These are phyloP conservation scores for Hypoxylon sp. DNA, from an alignment of 2,329 filamentous ascomycete genomes.

Conservation along the genomic window DNA sequence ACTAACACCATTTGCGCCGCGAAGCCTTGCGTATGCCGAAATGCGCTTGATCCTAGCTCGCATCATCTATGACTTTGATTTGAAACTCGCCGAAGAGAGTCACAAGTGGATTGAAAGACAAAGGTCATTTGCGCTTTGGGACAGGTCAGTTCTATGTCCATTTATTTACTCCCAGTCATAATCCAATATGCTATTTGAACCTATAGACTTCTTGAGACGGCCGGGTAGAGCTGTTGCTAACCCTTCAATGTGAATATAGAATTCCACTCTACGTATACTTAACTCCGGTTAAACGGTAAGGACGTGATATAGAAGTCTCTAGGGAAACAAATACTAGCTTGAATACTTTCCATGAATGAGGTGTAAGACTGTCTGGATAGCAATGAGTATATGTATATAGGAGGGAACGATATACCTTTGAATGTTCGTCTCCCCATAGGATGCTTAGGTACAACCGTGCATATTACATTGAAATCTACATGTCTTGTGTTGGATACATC, in stretches of 20 bases:
- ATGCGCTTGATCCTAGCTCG: conserved; percentile 64
- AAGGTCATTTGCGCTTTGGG: conserved; percentile 55
- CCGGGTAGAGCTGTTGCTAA: conserved; percentile 5
- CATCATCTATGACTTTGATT: conserved; percentile 63
- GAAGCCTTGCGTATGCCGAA: conserved; percentile 62
- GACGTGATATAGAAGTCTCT: not conserved
- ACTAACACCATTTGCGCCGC: conserved; percentile 15
- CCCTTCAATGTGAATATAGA: conserved; percentile 9
- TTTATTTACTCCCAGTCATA: not conserved
- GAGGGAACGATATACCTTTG: not conserved
- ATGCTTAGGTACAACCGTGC: not conserved
- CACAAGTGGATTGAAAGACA: conserved; percentile 57
- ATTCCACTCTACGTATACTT: conserved; percentile 47
- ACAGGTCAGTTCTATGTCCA: conserved; percentile 41
- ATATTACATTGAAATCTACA: not conserved
- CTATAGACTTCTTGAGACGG: no score
- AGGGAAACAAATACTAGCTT: not conserved
- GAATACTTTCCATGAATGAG: not conserved
- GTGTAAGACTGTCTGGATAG: not conserved
- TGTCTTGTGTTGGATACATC: not conserved
- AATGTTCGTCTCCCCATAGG: not conserved
- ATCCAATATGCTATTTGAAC: no score
- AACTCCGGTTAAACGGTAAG: conserved; percentile 40
- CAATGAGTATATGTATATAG: not conserved
- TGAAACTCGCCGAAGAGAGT: conserved; percentile 56